Base-by-base conservation (phyloP, 352 stramenopile species). In the Achlya hypogyna region DNA sequence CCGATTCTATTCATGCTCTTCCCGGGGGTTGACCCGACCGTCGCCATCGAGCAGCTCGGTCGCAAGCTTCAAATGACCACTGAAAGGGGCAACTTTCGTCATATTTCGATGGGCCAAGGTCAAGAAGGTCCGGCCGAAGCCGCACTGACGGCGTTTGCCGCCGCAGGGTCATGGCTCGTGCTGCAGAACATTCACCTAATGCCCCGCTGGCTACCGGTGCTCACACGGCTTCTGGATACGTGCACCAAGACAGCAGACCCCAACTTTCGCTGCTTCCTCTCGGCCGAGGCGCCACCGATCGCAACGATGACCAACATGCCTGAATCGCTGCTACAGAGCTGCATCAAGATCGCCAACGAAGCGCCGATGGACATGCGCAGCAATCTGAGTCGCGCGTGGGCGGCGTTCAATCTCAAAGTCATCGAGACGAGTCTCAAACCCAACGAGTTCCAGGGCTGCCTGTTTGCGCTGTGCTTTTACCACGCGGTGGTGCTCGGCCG, bases 401-500 rank as follows among this genome's bases (percentile, higher is more conserved):
- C 84, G 0, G 75, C 80, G 49, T 92, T 95, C 47, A 86, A 76
- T 2, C 70, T 93, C 51, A 88, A 96, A 34, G 74, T 87, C n/a
- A 75, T 93, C 31, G 82, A 89, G 16, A 74, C 69, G 2, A 86
- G 81, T 62, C 63, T 81, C 10, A 79, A 94, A 59, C 76, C 83
- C 6, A 87, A 75, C 51, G 87, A 96, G 53, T 98, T 93, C 65
- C 95, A 98, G 71, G 87, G 84, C 12, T 98, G 93, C 65, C 70
- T 98, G 1, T 98, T 98, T 71, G 87, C 87, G 4, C 77, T 98
- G 1, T 98, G 93, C 73, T 97, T 96, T 77, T 98, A 97, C 75
- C 93, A 98, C 62, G 87, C 87, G 16, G 77, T 98, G 23, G 84
- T 98, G 1, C 78, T 98, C 35, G 93, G 92, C 29, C 76, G 93